These are phyloP conservation scores for Talaromyces trachyspermus DNA, from an alignment of 495 filamentous ascomycete genomes.

Conservation along the genomic window DNA sequence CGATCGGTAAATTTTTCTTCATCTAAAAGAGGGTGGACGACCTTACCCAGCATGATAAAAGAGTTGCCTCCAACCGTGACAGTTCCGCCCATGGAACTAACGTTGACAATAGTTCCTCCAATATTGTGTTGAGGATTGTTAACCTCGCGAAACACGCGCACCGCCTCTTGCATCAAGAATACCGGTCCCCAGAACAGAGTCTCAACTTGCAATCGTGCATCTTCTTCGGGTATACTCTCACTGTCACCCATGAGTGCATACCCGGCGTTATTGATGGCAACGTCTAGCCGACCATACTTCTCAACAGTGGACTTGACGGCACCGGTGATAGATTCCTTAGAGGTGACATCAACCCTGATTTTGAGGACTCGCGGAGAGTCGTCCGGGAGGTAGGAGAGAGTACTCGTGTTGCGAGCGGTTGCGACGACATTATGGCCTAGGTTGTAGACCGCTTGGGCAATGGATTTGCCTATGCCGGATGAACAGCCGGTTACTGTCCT, in stretches of 20 bases:
- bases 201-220: conserved; percentile 37
- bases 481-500: conserved; percentile 21
- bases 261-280: conserved; percentile 53
- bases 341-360: conserved; percentile 37
- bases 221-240: conserved; percentile 33
- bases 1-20: not conserved
- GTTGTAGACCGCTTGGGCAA: conserved; percentile 31
- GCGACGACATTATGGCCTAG: conserved; percentile 39
- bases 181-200: conserved; percentile 50
- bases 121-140: conserved; percentile 10
- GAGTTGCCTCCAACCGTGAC: conserved; percentile 35
- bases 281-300: conserved; percentile 35
- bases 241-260: conserved; percentile 33
- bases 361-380: conserved; percentile 28
- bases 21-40: not conserved
- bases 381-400: conserved; percentile 31
- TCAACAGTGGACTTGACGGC: conserved; percentile 23
- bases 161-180: conserved; percentile 30
- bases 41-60: conserved; percentile 30
- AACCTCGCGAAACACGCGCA: conserved; percentile 38
- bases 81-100: conserved; percentile 47
- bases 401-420: conserved; percentile 31
- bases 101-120: conserved; percentile 47
- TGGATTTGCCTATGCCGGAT: conserved; percentile 33
- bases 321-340: conserved; percentile 23